A percentile compares a stretch with the other conserved stretches of the same genome.
phyloP scores from a whole-genome alignment of 257 asterid species.

The Paraleonurus japonicus region DNA sequence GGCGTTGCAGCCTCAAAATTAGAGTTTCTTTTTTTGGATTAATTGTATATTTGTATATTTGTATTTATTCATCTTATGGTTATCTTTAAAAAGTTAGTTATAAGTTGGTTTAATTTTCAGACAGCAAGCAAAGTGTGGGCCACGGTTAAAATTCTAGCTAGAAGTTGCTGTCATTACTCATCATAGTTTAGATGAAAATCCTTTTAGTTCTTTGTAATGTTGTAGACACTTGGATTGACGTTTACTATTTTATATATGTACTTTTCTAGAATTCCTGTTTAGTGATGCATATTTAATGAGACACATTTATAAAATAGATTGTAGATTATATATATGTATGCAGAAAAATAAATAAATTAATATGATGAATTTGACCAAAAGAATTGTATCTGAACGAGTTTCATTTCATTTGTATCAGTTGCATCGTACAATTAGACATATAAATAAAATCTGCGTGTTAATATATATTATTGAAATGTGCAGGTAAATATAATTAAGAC shows the following conservation, averaged over 20 bases:
- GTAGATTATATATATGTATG: too few relatives aligned
- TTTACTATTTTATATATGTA: not conserved
- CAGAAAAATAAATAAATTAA: too few relatives aligned
- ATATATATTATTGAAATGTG: too few relatives aligned
- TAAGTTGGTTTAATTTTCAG: conserved; percentile 13
- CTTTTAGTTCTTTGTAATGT: not conserved
- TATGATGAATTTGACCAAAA: too few relatives aligned
- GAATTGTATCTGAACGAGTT: too few relatives aligned
- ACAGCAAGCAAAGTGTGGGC: conserved; percentile 15
- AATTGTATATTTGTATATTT: too few relatives aligned
- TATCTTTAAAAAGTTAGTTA: not conserved
- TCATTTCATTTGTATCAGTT: too few relatives aligned
- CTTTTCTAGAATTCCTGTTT: not conserved
- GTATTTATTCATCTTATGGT: not conserved
- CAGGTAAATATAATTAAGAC: too few relatives aligned
- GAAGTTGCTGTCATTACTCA: not conserved
- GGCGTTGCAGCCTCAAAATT: too few relatives aligned
- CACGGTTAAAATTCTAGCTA: not conserved
- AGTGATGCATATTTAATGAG: not conserved
- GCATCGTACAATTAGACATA: too few relatives aligned
- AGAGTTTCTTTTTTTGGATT: not conserved
- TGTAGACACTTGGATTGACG: not conserved
- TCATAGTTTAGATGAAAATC: not conserved
- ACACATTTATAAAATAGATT: too few relatives aligned
- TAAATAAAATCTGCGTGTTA: too few relatives aligned